phyloP scores from a whole-genome alignment of 2,329 filamentous ascomycete genomes.

The Madurella mycetomatis region DNA sequence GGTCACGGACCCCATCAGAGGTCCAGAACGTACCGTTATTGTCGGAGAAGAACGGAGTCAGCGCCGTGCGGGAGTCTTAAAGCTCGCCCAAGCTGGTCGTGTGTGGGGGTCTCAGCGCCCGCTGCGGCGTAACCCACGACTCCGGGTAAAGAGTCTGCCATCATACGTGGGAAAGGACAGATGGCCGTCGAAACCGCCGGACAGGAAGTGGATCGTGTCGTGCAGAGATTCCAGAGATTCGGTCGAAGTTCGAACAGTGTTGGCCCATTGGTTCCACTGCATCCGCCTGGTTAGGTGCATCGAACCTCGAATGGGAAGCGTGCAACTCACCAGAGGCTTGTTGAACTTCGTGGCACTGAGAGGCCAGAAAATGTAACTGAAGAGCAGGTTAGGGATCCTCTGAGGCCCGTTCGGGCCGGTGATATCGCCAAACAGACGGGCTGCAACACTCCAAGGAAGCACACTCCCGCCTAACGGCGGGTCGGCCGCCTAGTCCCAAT shows the following conservation, averaged over 20 bases:
- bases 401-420: constrained; percentile 54
- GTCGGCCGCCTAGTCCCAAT: constrained; percentile 55
- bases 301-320: neutral
- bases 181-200: constrained; percentile 43
- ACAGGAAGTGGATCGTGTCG: constrained; percentile 57
- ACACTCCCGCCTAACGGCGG: constrained; percentile 47
- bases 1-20: constrained; percentile 56
- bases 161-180: constrained; percentile 62
- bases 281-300: constrained; percentile 8
- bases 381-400: constrained; percentile 58
- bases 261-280: constrained; percentile 55
- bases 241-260: constrained; percentile 56
- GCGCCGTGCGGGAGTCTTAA: constrained; percentile 51
- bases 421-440: constrained; percentile 41
- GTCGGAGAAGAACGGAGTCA: constrained; percentile 64
- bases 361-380: constrained; percentile 56
- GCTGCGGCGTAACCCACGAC: constrained; percentile 58
- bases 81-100: constrained; percentile 51
- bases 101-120: constrained; percentile 55
- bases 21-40: constrained; percentile 61
- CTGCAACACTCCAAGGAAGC: constrained; percentile 45
- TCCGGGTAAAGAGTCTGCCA: constrained; percentile 68
- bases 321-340: constrained; percentile 52
- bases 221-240: constrained; percentile 65
- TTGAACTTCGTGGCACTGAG: constrained; percentile 55